These are phyloP conservation scores for Podaxis sp. DNA, from an alignment of 768 basidiomycete species.

Conservation along the genomic window DNA sequence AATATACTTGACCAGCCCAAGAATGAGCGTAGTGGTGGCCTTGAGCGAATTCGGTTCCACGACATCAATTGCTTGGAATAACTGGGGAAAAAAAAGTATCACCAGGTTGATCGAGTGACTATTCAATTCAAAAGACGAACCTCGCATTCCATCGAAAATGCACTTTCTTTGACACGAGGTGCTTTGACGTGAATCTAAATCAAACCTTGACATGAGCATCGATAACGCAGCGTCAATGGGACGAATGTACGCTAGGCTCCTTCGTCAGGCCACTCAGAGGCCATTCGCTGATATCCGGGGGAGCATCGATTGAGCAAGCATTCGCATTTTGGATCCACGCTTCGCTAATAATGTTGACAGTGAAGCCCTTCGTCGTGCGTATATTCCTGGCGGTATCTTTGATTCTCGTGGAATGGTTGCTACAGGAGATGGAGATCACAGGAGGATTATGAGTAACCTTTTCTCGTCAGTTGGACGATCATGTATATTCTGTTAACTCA, in stretches of 20 bases:
- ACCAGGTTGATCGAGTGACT: background rate
- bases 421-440: conserved; percentile 51
- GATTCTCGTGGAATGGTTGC: conserved; percentile 19
- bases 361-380: conserved; percentile 59
- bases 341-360: conserved; percentile 73
- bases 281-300: conserved; percentile 54
- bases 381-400: conserved; percentile 71
- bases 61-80: conserved; percentile 39
- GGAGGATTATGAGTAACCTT: conserved; percentile 58
- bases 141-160: conserved; percentile 61
- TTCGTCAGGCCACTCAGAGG: conserved; percentile 54
- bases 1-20: conserved; percentile 51
- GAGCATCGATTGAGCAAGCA: conserved; percentile 45
- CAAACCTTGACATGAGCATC: background rate
- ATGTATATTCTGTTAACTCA: conserved; percentile 19
- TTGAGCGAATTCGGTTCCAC: conserved; percentile 28
- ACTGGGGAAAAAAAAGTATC: conserved; percentile 29
- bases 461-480: background rate
- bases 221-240: background rate
- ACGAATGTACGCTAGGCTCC: conserved; percentile 45
- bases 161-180: conserved; percentile 58
- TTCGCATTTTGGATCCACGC: conserved; percentile 60
- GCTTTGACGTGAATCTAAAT: conserved; percentile 42
- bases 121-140: conserved; percentile 17
- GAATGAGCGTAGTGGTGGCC: conserved; percentile 37